Percentiles rank a stretch among this genome's conserved stretches.
Conservation (phyloP, 176 grass and related monocot species). For the Aegilops speltoides region DNA sequence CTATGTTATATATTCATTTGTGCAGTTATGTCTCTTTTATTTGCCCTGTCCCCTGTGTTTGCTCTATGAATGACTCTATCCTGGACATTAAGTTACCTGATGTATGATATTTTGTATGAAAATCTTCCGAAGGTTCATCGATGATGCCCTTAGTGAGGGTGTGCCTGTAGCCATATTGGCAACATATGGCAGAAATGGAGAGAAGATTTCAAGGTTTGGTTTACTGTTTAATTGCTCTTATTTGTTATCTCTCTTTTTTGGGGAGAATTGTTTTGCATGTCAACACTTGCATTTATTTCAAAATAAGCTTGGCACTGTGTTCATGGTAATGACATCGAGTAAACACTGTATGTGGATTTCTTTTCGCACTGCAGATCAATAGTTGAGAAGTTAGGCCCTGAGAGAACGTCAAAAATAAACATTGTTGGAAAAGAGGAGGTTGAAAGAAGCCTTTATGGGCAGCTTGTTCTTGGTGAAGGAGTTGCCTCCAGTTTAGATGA, state of each 20-base stretch:
- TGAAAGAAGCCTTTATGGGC: slow-evolving; percentile 87
- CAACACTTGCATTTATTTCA: neutral
- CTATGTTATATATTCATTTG: neutral
- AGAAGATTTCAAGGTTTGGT: slow-evolving; percentile 75
- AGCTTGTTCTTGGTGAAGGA: slow-evolving; percentile 91
- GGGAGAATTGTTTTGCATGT: neutral
- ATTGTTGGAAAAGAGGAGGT: slow-evolving; percentile 91
- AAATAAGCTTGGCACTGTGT: neutral
- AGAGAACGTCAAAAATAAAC: slow-evolving; percentile 71
- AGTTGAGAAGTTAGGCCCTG: slow-evolving; percentile 66
- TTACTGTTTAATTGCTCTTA: neutral
- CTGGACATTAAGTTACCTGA: neutral
- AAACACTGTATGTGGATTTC: neutral
- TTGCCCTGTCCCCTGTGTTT: neutral
- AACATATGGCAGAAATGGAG: slow-evolving; percentile 79
- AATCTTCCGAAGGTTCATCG: slow-evolving; percentile 70
- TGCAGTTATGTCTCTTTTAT: neutral
- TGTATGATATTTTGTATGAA: slow-evolving; percentile 33
- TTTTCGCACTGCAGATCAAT: slow-evolving; percentile 56
- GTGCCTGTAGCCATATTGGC: slow-evolving; percentile 66
- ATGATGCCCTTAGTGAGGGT: slow-evolving; percentile 79
- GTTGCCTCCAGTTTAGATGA: slow-evolving; percentile 75
- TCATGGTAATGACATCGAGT: neutral
- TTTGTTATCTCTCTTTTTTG: neutral
- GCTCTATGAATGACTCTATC: neutral